A percentile compares a stretch with the other conserved stretches of the same genome.
These are phyloP conservation scores for Coemansia sp. DNA, from an alignment of 192 early-diverging fungal genomes.

Conservation along the genomic window DNA sequence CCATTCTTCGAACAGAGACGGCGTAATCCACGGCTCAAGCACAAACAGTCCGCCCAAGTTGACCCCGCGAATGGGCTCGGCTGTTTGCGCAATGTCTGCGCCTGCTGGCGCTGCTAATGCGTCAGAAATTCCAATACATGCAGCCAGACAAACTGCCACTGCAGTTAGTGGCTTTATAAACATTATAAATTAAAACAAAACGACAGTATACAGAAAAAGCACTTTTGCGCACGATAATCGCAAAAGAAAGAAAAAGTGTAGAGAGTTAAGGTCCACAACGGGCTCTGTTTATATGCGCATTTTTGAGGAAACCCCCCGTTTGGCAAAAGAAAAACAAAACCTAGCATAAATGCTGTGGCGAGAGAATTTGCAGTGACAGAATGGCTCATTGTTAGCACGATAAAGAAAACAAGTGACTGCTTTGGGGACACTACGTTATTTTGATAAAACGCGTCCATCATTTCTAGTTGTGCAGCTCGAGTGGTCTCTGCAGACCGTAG, in stretches of 20 bases:
- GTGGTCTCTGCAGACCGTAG: too few species aligned
- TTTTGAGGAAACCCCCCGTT: background rate
- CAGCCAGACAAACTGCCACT: constrained; percentile 1
- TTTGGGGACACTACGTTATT: background rate
- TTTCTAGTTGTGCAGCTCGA: too few species aligned
- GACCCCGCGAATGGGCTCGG: constrained; percentile 59
- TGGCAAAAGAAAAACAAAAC: background rate
- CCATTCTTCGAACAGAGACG: constrained; percentile 50
- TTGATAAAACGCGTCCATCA: background rate
- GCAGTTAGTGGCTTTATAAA: background rate
- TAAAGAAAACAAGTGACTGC: constrained; percentile 11
- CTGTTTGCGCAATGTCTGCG: background rate
- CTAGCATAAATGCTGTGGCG: background rate
- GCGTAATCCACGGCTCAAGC: constrained; percentile 63
- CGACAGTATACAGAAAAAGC: constrained; percentile 1
- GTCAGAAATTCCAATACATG: background rate
- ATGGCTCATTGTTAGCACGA: background rate
- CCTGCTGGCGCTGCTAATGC: background rate
- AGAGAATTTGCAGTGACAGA: constrained; percentile 8
- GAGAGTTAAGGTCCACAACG: background rate
- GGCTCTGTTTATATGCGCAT: constrained; percentile 1
- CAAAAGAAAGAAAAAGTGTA: background rate
- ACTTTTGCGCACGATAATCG: background rate
- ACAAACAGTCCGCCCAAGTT: constrained; percentile 73
- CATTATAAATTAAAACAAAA: constrained; percentile 7